A percentile compares a stretch with the other conserved stretches of the same genome.
Evolutionary conservation across 495 filamentous ascomycete species (phyloP).

Genomic region (Echria macrotheca): DNA sequence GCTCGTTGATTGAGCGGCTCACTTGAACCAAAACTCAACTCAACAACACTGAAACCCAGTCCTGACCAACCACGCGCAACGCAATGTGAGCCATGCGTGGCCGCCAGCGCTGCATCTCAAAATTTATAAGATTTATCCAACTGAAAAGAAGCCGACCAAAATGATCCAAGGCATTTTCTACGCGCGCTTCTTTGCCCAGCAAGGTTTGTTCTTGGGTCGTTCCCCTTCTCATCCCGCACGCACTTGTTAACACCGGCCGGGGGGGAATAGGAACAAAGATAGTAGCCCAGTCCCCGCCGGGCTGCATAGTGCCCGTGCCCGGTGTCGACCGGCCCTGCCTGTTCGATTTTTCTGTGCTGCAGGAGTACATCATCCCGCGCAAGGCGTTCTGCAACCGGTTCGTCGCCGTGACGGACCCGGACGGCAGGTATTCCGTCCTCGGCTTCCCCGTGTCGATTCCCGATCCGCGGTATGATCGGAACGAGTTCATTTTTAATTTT

Average conservation of each 20-base stretch:
- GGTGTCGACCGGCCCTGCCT: slow-evolving; percentile 55
- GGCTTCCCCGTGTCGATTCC: slow-evolving; percentile 86
- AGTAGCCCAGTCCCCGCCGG: slow-evolving; percentile 66
- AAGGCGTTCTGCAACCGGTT: slow-evolving; percentile 86
- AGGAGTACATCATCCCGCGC: slow-evolving; percentile 86
- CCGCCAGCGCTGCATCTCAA: too few relatives aligned
- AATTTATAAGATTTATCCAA: too few relatives aligned
- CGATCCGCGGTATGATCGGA: slow-evolving; percentile 70
- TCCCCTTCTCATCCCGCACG: too few relatives aligned
- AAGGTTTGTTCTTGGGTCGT: too few relatives aligned
- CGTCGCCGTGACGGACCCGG: slow-evolving; percentile 66
- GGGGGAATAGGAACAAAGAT: slow-evolving; percentile 71
- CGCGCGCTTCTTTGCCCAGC: slow-evolving; percentile 81
- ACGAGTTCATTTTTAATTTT: slow-evolving; percentile 98
- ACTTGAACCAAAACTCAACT: too few relatives aligned
- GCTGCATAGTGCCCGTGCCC: slow-evolving; percentile 61
- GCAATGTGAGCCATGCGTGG: too few relatives aligned
- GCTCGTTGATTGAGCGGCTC: too few relatives aligned
- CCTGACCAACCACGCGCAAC: too few relatives aligned
- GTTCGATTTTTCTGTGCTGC: slow-evolving; percentile 75
- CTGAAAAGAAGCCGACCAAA: too few relatives aligned
- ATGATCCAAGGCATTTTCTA: slow-evolving; percentile 98
- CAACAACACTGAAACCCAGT: too few relatives aligned
- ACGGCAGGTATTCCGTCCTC: slow-evolving; percentile 72
- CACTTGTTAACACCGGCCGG: too few relatives aligned